phyloP scores from a whole-genome alignment of 345 rosid species.

The Ricinus communis region DNA sequence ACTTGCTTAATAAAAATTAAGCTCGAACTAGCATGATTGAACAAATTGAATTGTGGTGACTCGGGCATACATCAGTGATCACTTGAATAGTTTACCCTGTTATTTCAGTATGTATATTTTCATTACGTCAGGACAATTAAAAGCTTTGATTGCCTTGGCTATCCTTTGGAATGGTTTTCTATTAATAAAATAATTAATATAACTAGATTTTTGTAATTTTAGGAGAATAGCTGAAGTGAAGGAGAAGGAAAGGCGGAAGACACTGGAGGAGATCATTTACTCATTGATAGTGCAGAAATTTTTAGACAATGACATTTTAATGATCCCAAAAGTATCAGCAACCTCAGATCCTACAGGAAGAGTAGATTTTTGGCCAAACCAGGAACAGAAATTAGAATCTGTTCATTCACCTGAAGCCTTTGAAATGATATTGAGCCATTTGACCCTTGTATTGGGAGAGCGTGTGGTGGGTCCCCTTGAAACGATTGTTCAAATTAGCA shows the following conservation, averaged over 20 bases:
- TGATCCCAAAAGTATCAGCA: conserved; percentile 69
- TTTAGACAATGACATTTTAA: conserved; percentile 57
- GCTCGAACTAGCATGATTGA: too few species aligned
- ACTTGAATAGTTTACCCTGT: too few species aligned
- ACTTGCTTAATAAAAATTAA: too few species aligned
- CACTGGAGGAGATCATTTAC: conserved; percentile 80
- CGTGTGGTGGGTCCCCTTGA: conserved; percentile 69
- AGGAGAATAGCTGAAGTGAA: conserved; percentile 91
- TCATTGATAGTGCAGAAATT: conserved; percentile 76
- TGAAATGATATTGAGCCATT: conserved; percentile 90
- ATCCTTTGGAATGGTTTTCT: not conserved
- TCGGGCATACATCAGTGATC: too few species aligned
- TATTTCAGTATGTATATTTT: not conserved
- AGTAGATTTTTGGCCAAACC: conserved; percentile 92
- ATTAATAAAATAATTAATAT: conserved; percentile 6
- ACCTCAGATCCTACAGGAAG: conserved; percentile 78
- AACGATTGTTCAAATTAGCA: conserved; percentile 69
- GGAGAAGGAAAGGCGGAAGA: conserved; percentile 65
- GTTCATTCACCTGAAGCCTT: conserved; percentile 91
- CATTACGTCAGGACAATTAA: not conserved
- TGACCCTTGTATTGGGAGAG: conserved; percentile 76
- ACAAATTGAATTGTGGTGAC: too few species aligned
- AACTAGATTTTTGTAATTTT: conserved; percentile 10
- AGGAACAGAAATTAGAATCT: conserved; percentile 76
- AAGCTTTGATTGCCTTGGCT: not conserved